phyloP scores from a whole-genome alignment of 2,329 filamentous ascomycete species.

The Xylariaceae sp. region DNA sequence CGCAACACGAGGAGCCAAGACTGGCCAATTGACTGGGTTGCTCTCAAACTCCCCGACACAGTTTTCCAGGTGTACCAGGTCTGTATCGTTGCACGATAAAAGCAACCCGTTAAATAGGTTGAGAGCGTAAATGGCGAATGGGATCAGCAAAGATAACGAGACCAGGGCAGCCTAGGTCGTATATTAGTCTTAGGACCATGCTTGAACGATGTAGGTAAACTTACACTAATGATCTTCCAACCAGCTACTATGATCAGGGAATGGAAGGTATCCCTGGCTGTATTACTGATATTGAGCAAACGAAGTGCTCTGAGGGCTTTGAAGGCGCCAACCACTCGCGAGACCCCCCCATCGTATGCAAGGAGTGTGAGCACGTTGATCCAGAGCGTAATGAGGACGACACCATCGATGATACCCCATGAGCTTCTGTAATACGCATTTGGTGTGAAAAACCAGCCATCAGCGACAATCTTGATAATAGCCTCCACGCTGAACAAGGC shows the following conservation, averaged over 20 bases:
- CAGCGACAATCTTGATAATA: conserved; percentile 86
- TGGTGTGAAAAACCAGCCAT: conserved; percentile 93
- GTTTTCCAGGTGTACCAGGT: conserved; percentile 52
- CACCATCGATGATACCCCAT: conserved; percentile 92
- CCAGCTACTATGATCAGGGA: conserved; percentile 91
- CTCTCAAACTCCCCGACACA: conserved; percentile 82
- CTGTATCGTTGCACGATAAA: conserved; percentile 71
- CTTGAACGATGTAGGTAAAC: conserved; percentile 24
- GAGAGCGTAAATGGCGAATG: conserved; percentile 92
- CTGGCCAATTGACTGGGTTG: conserved; percentile 75
- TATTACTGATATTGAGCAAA: conserved; percentile 92
- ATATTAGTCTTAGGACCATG: conserved; percentile 10
- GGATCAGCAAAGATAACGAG: conserved; percentile 87
- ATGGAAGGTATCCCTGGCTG: conserved; percentile 92
- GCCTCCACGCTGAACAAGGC: conserved; percentile 82
- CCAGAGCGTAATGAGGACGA: conserved; percentile 92
- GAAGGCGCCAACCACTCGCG: conserved; percentile 89
- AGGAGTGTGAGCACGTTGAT: conserved; percentile 86
- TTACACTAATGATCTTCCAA: conserved; percentile 84
- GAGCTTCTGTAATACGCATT: conserved; percentile 96
- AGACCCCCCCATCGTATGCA: conserved; percentile 76
- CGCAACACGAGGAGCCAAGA: conserved; percentile 78
- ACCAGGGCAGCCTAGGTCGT: conserved; percentile 70
- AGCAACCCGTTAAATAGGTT: conserved; percentile 88
- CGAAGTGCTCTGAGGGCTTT: conserved; percentile 91